Conservation (phyloP, 257 asterid genomes). For the Lavandula angustifolia region DNA sequence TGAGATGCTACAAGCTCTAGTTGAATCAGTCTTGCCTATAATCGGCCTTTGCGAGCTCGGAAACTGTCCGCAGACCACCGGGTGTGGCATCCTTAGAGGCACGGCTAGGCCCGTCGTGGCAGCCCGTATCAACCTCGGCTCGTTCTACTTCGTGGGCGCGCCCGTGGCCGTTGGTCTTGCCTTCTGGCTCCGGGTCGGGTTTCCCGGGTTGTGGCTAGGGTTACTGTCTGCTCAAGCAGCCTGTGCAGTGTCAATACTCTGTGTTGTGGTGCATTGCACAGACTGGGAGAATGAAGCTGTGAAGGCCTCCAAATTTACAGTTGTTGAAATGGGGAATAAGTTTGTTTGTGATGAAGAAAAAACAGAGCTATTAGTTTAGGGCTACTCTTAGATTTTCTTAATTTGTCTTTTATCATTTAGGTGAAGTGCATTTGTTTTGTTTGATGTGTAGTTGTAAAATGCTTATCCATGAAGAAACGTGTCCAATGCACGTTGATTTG, state of each 20-base stretch:
- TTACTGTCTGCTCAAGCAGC: slow-evolving; percentile 82
- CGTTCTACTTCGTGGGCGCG: slow-evolving; percentile 84
- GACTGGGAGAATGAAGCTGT: slow-evolving; percentile 81
- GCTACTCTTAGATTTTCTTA: slow-evolving; percentile 6
- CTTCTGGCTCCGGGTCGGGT: slow-evolving; percentile 66
- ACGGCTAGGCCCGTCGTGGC: slow-evolving; percentile 77
- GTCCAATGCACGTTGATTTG: slow-evolving; percentile 19
- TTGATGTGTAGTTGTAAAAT: neutral
- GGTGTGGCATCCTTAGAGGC: slow-evolving; percentile 91
- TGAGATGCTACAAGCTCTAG: slow-evolving; percentile 57
- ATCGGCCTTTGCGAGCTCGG: slow-evolving; percentile 89
- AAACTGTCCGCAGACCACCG: slow-evolving; percentile 92
- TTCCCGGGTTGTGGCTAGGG: slow-evolving; percentile 84
- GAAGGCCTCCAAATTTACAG: slow-evolving; percentile 47
- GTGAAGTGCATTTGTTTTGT: too few relatives aligned
- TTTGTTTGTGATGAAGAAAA: slow-evolving; percentile 45
- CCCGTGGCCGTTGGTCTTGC: slow-evolving; percentile 80
- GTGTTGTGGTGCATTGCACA: slow-evolving; percentile 55
- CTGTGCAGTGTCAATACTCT: slow-evolving; percentile 71
- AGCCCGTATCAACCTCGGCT: slow-evolving; percentile 77
- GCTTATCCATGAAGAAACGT: slow-evolving; percentile 43
- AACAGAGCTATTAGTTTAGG: slow-evolving; percentile 40
- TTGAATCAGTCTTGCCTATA: slow-evolving; percentile 77
- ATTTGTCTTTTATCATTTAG: too few relatives aligned
- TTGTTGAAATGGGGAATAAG: slow-evolving; percentile 51